Percentiles rank a stretch among this genome's conserved stretches.
These are phyloP conservation scores for Lecanoromycetidae sp. DNA, from an alignment of 2,329 filamentous ascomycete genomes.

Conservation along the genomic window DNA sequence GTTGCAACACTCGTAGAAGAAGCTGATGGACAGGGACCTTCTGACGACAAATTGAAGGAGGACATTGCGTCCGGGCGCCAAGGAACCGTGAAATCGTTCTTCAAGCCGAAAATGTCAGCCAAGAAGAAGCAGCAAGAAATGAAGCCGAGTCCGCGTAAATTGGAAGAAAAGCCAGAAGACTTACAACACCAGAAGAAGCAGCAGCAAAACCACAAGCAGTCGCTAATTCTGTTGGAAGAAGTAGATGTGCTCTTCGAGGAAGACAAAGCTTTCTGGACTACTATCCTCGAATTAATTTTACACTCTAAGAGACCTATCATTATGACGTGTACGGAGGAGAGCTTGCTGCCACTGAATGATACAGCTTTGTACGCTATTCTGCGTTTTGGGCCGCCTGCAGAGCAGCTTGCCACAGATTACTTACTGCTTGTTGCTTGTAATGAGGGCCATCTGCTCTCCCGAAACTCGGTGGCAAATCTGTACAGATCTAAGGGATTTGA, in stretches of 20 bases:
- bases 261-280: constrained; percentile 88
- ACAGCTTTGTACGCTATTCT: constrained; percentile 79
- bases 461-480: constrained; percentile 54
- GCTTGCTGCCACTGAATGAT: constrained; percentile 59
- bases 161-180: constrained; percentile 21
- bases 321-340: constrained; percentile 89
- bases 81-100: constrained; percentile 69
- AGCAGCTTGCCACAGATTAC: constrained; percentile 62
- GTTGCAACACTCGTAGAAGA: constrained; percentile 23
- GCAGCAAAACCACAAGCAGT: constrained; percentile 61
- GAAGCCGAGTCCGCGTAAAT: constrained; percentile 24
- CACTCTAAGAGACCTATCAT: constrained; percentile 86
- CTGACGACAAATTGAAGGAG: constrained; percentile 37
- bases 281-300: constrained; percentile 61
- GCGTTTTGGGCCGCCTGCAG: constrained; percentile 56
- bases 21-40: constrained; percentile 8
- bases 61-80: constrained; percentile 59
- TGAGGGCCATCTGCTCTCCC: constrained; percentile 69
- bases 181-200: constrained; percentile 16
- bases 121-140: constrained; percentile 16
- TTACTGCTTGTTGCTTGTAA: constrained; percentile 71
- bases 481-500: constrained; percentile 60
- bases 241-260: constrained; percentile 90
- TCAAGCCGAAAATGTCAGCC: constrained; percentile 44
- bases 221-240: constrained; percentile 85